Percentiles rank a stretch among this genome's conserved stretches.
Evolutionary conservation across 345 rosid species (phyloP).

Genomic region (Psidium guajava): DNA sequence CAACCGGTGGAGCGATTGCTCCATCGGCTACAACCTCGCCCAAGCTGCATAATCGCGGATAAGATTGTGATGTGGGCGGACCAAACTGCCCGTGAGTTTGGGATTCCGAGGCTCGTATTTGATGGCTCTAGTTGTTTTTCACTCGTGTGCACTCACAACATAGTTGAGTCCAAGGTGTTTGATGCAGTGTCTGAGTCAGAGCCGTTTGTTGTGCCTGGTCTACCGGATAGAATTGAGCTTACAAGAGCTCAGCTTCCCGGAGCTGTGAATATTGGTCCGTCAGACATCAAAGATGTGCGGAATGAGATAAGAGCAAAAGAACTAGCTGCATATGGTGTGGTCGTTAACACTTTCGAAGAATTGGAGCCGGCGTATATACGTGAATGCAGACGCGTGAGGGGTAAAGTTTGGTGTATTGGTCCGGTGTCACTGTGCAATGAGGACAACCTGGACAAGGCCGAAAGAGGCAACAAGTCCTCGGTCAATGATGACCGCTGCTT

Average conservation of each 20-base stretch:
- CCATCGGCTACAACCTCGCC: neutral
- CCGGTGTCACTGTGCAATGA: slow-evolving; percentile 17
- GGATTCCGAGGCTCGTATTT: slow-evolving; percentile 16
- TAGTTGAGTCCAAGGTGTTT: neutral
- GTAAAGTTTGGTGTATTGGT: slow-evolving; percentile 28
- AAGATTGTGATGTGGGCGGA: slow-evolving; percentile 8
- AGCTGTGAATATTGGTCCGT: neutral
- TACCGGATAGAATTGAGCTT: slow-evolving; percentile 9
- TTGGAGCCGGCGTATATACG: slow-evolving; percentile 13
- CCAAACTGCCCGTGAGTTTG: neutral
- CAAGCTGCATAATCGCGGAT: slow-evolving; percentile 22
- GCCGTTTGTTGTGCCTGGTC: slow-evolving; percentile 8
- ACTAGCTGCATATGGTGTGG: slow-evolving; percentile 15
- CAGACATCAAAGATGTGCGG: neutral
- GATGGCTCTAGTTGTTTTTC: slow-evolving; percentile 18
- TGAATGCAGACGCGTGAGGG: slow-evolving; percentile 6
- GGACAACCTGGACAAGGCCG: neutral
- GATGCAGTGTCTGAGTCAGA: slow-evolving; percentile 1
- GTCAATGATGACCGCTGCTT: slow-evolving; percentile 7
- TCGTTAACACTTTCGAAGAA: slow-evolving; percentile 25
- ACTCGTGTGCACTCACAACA: slow-evolving; percentile 11
- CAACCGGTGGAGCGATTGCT: slow-evolving; percentile 7
- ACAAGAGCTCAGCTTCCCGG: slow-evolving; percentile 7
- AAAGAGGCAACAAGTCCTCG: slow-evolving; percentile 23
- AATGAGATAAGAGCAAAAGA: slow-evolving; percentile 17